Evolutionary conservation across 305 asterid species (phyloP).

Genomic region (Fraxinus latifolia): DNA sequence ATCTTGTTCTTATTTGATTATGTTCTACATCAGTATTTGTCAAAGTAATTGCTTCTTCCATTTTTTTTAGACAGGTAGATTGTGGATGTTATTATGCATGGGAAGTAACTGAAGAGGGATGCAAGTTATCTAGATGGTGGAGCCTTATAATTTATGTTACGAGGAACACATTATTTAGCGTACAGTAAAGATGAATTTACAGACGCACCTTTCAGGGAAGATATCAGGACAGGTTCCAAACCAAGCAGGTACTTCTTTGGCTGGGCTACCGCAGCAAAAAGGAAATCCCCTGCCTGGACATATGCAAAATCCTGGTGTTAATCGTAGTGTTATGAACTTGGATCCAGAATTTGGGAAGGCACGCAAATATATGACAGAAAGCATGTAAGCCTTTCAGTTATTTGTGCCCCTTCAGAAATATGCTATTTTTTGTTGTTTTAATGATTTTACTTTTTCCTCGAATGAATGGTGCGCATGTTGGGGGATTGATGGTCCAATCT

Average conservation of each 20-base stretch:
- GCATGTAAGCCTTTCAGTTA: slow-evolving; percentile 52
- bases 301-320: slow-evolving; percentile 67
- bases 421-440: background rate
- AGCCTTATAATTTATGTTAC: slow-evolving; percentile 22
- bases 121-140: slow-evolving; percentile 15
- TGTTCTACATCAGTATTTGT: background rate
- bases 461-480: background rate
- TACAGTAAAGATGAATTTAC: slow-evolving; percentile 59
- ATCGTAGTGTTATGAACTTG: slow-evolving; percentile 43
- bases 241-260: slow-evolving; percentile 55
- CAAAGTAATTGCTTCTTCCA: slow-evolving; percentile 8
- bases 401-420: background rate
- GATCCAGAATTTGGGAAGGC: slow-evolving; percentile 52
- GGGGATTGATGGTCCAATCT: background rate
- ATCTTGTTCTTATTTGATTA: background rate
- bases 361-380: slow-evolving; percentile 53
- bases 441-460: background rate
- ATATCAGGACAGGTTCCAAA: slow-evolving; percentile 71
- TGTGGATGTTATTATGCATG: slow-evolving; percentile 15
- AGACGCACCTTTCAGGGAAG: slow-evolving; percentile 73
- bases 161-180: slow-evolving; percentile 25
- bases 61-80: slow-evolving; percentile 31
- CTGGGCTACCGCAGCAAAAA: slow-evolving; percentile 63
- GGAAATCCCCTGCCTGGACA: slow-evolving; percentile 57
- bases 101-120: slow-evolving; percentile 14